These are phyloP conservation scores for Cystobasidiaceae sp. DNA, from an alignment of 1,284 basidiomycete genomes.

Conservation along the genomic window DNA sequence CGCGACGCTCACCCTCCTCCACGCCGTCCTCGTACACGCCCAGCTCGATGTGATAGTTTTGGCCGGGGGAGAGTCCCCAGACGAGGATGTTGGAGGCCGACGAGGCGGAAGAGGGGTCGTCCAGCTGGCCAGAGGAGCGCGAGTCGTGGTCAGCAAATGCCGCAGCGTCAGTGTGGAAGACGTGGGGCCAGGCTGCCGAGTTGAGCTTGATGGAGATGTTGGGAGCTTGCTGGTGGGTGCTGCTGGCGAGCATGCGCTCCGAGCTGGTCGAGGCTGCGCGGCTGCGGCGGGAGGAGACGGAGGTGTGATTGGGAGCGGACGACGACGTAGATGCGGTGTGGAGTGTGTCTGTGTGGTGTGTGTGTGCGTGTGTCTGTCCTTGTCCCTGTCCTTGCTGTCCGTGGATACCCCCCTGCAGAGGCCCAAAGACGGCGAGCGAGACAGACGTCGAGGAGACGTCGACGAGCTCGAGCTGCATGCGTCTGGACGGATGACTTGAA, in stretches of 20 bases:
- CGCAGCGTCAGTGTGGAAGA: slow-evolving; percentile 29
- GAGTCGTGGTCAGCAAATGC: slow-evolving; percentile 10
- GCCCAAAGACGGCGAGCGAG: slow-evolving; percentile 28
- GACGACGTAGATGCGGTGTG: slow-evolving; percentile 1
- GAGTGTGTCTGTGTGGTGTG: background rate
- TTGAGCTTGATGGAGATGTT: slow-evolving; percentile 32
- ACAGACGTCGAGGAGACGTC: slow-evolving; percentile 32
- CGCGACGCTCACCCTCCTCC: slow-evolving; percentile 15
- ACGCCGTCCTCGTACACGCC: slow-evolving; percentile 16
- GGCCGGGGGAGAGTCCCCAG: slow-evolving; percentile 27
- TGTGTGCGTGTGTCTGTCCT: background rate
- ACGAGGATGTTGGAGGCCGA: slow-evolving; percentile 27
- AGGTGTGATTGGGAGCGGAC: background rate
- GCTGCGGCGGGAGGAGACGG: background rate
- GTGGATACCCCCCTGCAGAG: background rate
- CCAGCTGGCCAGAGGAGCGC: background rate
- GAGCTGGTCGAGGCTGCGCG: slow-evolving; percentile 8
- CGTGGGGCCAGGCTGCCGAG: slow-evolving; percentile 29
- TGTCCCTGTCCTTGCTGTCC: background rate
- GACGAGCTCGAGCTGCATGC: slow-evolving; percentile 27
- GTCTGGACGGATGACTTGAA: background rate
- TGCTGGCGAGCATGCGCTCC: background rate
- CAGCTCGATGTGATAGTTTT: slow-evolving; percentile 31
- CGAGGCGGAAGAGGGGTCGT: background rate
- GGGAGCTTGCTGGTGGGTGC: background rate